A percentile compares a stretch with the other conserved stretches of the same genome.
phyloP scores from a whole-genome alignment of 768 basidiomycete genomes.

The Phaeotremella skinneri region DNA sequence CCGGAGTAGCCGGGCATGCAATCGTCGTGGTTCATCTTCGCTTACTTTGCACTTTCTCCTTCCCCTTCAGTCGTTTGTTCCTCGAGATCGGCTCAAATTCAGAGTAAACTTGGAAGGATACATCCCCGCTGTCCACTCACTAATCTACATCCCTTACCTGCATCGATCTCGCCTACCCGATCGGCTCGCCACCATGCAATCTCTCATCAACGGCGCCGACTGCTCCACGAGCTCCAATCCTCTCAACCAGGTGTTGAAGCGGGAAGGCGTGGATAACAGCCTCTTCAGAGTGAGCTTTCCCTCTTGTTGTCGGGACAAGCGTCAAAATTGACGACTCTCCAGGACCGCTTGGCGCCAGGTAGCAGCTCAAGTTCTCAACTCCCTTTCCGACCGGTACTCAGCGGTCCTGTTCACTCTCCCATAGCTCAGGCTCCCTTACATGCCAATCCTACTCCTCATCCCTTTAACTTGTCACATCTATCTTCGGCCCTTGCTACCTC shows the following conservation, averaged over 20 bases:
- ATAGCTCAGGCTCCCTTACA: conserved; percentile 14
- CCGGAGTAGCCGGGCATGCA: too few species aligned
- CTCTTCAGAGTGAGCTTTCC: conserved; percentile 67
- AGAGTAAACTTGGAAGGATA: too few species aligned
- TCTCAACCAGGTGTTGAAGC: conserved; percentile 81
- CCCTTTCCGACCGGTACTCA: conserved; percentile 14
- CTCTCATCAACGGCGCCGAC: conserved; percentile 65
- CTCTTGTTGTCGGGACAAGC: not conserved
- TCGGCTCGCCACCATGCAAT: conserved; percentile 37
- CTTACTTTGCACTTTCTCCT: too few species aligned
- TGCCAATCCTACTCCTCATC: conserved; percentile 28
- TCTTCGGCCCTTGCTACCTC: conserved; percentile 27
- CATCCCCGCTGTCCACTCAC: too few species aligned
- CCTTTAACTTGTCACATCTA: conserved; percentile 41
- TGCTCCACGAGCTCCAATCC: conserved; percentile 82
- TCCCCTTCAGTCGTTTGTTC: too few species aligned
- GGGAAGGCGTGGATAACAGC: conserved; percentile 82
- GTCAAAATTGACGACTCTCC: not conserved
- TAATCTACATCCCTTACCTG: too few species aligned
- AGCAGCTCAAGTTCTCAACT: conserved; percentile 22
- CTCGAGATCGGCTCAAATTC: too few species aligned
- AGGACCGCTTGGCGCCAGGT: conserved; percentile 7
- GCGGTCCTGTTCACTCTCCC: conserved; percentile 1
- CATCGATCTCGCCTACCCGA: too few species aligned
- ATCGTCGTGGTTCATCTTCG: too few species aligned